Evolutionary conservation across 1,284 basidiomycete species (phyloP).

Genomic region (Ganoderma sp.): DNA sequence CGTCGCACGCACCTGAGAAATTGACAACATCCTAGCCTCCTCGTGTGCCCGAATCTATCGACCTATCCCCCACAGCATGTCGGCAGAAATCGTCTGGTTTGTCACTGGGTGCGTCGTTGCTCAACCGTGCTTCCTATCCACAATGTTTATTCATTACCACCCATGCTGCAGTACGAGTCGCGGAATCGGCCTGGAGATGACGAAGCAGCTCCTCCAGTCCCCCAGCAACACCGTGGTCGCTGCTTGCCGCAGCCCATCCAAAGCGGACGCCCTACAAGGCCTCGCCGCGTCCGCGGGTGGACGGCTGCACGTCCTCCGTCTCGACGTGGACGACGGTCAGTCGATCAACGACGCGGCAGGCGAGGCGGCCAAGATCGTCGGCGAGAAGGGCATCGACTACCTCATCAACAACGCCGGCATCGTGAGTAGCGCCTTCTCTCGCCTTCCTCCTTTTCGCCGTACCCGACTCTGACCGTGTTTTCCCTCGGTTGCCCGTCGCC

Average conservation of each 20-base stretch:
- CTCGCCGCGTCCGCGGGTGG: constrained; percentile 35
- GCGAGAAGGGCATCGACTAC: constrained; percentile 44
- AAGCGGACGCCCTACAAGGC: constrained; percentile 37
- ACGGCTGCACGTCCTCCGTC: constrained; percentile 41
- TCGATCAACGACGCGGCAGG: constrained; percentile 27
- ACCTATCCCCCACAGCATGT: not conserved
- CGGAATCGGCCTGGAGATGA: constrained; percentile 48
- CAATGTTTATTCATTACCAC: too few relatives aligned
- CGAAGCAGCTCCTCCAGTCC: constrained; percentile 28
- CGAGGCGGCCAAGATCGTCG: constrained; percentile 37
- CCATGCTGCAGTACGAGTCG: constrained; percentile 25
- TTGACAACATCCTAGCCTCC: not conserved
- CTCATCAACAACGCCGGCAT: constrained; percentile 49
- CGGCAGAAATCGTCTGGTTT: not conserved
- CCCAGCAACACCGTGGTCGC: constrained; percentile 45
- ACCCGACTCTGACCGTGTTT: too few relatives aligned
- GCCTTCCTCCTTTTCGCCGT: not conserved
- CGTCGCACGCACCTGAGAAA: not conserved
- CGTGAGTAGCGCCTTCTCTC: constrained; percentile 32
- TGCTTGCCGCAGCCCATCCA: constrained; percentile 43
- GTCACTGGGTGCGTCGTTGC: constrained; percentile 7
- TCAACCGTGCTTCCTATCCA: not conserved
- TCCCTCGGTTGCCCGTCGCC: too few relatives aligned
- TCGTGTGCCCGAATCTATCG: not conserved
- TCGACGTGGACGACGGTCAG: constrained; percentile 42